Evolutionary conservation across 208 protist species (phyloP).

Genomic region (Naegleria fowleri): DNA sequence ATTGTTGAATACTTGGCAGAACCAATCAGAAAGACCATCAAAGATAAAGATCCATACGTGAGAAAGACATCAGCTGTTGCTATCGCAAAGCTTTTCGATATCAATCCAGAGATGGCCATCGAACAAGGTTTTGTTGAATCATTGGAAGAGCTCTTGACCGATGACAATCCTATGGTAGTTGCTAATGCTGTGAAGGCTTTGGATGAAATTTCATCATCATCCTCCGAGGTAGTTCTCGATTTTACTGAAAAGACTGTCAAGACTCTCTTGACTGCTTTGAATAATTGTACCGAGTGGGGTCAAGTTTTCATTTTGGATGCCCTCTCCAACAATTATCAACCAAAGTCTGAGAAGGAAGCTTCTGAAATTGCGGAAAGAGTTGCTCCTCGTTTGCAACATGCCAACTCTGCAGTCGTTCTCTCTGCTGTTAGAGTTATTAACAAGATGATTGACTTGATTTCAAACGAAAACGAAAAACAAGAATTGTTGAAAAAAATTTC

Average conservation of each 20-base stretch:
- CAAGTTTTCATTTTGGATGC: slow-evolving; percentile 96
- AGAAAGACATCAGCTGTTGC: slow-evolving; percentile 93
- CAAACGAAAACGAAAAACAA: slow-evolving; percentile 53
- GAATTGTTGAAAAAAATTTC: slow-evolving; percentile 79
- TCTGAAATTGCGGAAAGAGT: slow-evolving; percentile 88
- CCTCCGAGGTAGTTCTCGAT: slow-evolving; percentile 51
- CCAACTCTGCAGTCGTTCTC: slow-evolving; percentile 96
- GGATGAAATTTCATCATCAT: slow-evolving; percentile 78
- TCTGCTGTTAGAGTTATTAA: slow-evolving; percentile 87
- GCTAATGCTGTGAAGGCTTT: slow-evolving; percentile 89
- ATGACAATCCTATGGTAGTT: slow-evolving; percentile 93
- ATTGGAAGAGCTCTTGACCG: slow-evolving; percentile 79
- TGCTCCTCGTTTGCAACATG: slow-evolving; percentile 86
- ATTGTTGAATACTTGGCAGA: slow-evolving; percentile 93
- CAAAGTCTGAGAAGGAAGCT: slow-evolving; percentile 55
- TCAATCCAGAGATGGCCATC: slow-evolving; percentile 73
- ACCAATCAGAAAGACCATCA: slow-evolving; percentile 79
- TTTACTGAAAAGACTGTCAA: slow-evolving; percentile 72
- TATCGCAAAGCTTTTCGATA: slow-evolving; percentile 93
- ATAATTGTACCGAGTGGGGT: slow-evolving; percentile 96
- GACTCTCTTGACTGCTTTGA: slow-evolving; percentile 87
- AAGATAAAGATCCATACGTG: slow-evolving; percentile 95
- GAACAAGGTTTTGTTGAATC: slow-evolving; percentile 74
- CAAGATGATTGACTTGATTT: slow-evolving; percentile 56
- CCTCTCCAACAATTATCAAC: slow-evolving; percentile 64